These are phyloP conservation scores for Zalerion maritima DNA, from an alignment of 495 filamentous ascomycete genomes.

Conservation along the genomic window DNA sequence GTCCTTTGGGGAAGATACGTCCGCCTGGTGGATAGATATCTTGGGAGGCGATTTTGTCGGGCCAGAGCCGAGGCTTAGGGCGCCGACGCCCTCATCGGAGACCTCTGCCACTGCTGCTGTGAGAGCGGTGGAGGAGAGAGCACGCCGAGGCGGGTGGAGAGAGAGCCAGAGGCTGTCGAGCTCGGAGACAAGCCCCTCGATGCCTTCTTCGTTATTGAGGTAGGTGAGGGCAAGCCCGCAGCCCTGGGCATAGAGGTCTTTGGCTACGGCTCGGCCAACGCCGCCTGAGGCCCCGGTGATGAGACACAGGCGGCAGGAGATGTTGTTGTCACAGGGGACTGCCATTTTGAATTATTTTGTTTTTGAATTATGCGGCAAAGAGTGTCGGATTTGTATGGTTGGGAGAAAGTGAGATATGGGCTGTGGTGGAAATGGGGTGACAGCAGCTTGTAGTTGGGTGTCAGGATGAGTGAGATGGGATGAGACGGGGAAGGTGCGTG, in stretches of 20 bases:
- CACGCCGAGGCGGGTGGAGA: too few relatives aligned
- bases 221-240: conserved; percentile 48
- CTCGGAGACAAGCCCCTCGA: conserved; percentile 30
- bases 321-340: conserved; percentile 42
- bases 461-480: too few relatives aligned
- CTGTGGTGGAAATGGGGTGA: too few relatives aligned
- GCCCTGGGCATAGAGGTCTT: conserved; percentile 36
- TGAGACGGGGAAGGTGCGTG: too few relatives aligned
- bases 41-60: conserved; percentile 16
- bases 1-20: conserved; percentile 36
- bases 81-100: neutral
- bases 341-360: too few relatives aligned
- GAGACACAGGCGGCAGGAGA: conserved; percentile 43
- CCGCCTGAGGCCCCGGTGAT: conserved; percentile 54
- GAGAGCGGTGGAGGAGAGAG: conserved; percentile 7
- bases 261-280: conserved; percentile 47
- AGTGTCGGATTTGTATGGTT: too few relatives aligned
- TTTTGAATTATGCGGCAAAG: too few relatives aligned
- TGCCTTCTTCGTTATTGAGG: conserved; percentile 31
- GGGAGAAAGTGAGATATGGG: too few relatives aligned
- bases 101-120: neutral
- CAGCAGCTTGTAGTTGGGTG: too few relatives aligned
- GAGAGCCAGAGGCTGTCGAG: too few relatives aligned
- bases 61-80: conserved; percentile 7
- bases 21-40: conserved; percentile 42